phyloP scores from a whole-genome alignment of 106 monocot genomes.

The Dendrobium catenatum region DNA sequence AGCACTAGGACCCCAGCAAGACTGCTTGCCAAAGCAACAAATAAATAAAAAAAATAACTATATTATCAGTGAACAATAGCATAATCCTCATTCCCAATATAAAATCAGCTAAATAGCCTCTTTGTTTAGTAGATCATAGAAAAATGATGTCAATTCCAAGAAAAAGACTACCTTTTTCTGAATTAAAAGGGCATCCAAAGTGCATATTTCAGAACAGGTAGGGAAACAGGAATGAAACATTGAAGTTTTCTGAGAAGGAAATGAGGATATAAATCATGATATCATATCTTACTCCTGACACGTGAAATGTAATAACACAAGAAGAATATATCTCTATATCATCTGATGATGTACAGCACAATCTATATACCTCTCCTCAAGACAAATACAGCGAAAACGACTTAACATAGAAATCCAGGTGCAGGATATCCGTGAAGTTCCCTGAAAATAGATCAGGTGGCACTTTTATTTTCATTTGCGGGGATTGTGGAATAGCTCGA shows the following conservation, averaged over 20 bases:
- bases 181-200: not conserved
- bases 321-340: too few species aligned
- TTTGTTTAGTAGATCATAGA: not conserved
- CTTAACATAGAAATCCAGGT: too few species aligned
- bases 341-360: not conserved
- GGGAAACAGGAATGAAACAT: not conserved
- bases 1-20: constrained; percentile 26
- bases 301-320: too few species aligned
- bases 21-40: constrained; percentile 11
- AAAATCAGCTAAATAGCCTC: not conserved
- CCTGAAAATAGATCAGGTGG: too few species aligned
- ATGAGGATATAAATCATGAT: not conserved
- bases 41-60: not conserved
- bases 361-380: not conserved
- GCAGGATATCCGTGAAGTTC: too few species aligned
- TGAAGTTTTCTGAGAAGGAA: not conserved
- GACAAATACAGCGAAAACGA: too few species aligned
- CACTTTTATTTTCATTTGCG: too few species aligned
- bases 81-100: not conserved
- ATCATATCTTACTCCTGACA: not conserved
- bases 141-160: not conserved
- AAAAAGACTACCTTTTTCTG: not conserved
- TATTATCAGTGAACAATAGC: not conserved
- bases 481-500: too few species aligned
- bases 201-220: not conserved